phyloP scores from a whole-genome alignment of 1,284 basidiomycete species.

The Quambalaria eucalypti region DNA sequence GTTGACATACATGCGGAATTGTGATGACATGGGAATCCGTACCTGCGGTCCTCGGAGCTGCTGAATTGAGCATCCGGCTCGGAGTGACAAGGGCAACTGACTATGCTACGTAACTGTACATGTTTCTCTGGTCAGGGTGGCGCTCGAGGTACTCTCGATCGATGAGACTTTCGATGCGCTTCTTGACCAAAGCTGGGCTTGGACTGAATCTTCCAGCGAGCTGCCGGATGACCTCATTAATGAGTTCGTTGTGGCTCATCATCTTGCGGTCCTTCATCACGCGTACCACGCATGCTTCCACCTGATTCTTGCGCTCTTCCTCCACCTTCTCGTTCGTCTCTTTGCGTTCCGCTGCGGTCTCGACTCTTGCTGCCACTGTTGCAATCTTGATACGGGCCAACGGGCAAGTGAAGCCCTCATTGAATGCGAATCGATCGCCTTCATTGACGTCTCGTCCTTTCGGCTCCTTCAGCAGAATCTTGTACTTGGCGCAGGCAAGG shows the following conservation, averaged over 20 bases:
- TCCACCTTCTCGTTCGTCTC: constrained; percentile 86
- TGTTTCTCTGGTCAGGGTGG: constrained; percentile 12
- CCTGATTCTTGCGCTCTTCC: constrained; percentile 81
- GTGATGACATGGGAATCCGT: too few relatives aligned
- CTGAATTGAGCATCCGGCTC: too few relatives aligned
- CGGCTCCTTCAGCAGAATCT: constrained; percentile 83
- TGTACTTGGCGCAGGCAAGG: constrained; percentile 92
- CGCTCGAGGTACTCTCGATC: constrained; percentile 54
- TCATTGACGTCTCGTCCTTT: constrained; percentile 69
- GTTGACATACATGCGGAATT: too few relatives aligned
- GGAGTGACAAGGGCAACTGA: too few relatives aligned
- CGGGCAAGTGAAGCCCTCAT: constrained; percentile 66
- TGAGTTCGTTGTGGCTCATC: constrained; percentile 77
- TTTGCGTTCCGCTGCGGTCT: constrained; percentile 74
- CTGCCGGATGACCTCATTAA: constrained; percentile 83
- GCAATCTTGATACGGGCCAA: constrained; percentile 89
- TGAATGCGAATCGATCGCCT: constrained; percentile 81
- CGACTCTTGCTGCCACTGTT: constrained; percentile 75
- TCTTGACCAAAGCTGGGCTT: constrained; percentile 77
- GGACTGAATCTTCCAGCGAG: constrained; percentile 76
- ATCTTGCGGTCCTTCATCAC: constrained; percentile 95
- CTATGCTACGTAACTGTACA: constrained; percentile 40
- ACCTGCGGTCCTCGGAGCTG: too few relatives aligned
- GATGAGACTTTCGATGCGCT: constrained; percentile 84
- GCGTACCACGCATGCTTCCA: constrained; percentile 81